Base-by-base conservation (phyloP, 2,329 filamentous ascomycete species). In the Colletotrichum sp. region DNA sequence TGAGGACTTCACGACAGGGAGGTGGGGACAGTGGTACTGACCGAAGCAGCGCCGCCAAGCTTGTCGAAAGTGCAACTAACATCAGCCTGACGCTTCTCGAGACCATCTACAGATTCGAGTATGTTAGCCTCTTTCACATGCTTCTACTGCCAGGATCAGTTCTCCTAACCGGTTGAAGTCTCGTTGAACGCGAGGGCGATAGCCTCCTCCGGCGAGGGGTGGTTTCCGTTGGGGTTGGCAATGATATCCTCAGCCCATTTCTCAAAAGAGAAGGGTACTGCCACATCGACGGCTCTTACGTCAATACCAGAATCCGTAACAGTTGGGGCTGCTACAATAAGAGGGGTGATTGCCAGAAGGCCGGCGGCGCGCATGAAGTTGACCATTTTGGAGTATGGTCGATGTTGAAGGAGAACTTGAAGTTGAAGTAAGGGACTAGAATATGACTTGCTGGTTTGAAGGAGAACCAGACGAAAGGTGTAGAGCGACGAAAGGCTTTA, bases 211-310 rank as follows among this genome's bases (percentile, higher is more conserved):
- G 68, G 72, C 1, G 68, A 66, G 8, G 60, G 73, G 10, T 75
- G 73, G n/a, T 75, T 36, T 6, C 66, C 71, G 36, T 56, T 43
- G 55, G 73, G 69, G 62, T 67, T 72, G 36, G 61, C 55, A 18
- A 75, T 75, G 36, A 75, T 72, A 26, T 68, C 69, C 26, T 72
- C 73, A 9, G 70, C 73, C 73, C 73, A 75, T 26, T 52, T 71
- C 69, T 67, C 73, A n/a, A 75, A 75, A 32, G 73, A 75, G 26
- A 75, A 75, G 62, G 62, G 56, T 7, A 64, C 38, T 6, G 10
- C 56, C 21, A 38, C 56, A 30, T 67, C 48, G 30, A 24, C 71
- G 13, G n/a, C 68, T 48, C 70, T 67, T 7, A 48, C 70, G 18
- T 56, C 32, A n/a, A 71, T 8, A 26, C n/a, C 67, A 2, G 58